Base-by-base conservation (phyloP, 2,329 filamentous ascomycete species). In the Thermoascus crustaceus region DNA sequence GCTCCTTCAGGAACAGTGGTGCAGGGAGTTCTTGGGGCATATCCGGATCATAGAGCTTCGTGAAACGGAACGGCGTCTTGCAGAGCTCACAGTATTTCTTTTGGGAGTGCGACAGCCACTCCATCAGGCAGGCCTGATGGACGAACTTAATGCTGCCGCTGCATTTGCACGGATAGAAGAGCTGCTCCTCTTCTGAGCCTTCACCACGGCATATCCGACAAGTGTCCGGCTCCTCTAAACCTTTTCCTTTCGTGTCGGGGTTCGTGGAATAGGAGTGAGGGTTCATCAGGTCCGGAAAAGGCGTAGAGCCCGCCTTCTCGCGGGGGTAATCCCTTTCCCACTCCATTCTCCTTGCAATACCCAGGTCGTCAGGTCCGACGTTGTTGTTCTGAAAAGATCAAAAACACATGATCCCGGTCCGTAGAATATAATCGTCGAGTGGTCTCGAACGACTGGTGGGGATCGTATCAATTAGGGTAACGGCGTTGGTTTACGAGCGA, bases 61-160 rank as follows among this genome's bases (percentile, higher is more conserved):
- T 98, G 68, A 98, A 98, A 41, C 87, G 84, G 57, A 96, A 98
- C 0, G 88, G 81, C 2, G 91, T 98, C 68, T 98, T 98, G 78
- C 91, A 98, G 22, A 98, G 79, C 68, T 98, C 91, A 71, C 93
- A 98, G 69, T 98, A 85, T 63, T 96, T 96, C 75, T 98, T 98
- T 60, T 98, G 88, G 2, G 91, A 96, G 62, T 98, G 93, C 32
- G 87, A 89, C 14, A 98, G 72, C 91, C 91, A 98, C 64, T 96
- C 88, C 82, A 98, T 94, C 63, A 98, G 68, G 60, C 91, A 98
- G 58, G 93, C 85, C 63, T 98, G 91, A 60, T 98, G 91, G 42
- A 98, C 91, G 54, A 83, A 94, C 67, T 94, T 95, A 67, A 98
- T 98, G 65, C 89, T 96, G 38, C 91, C 91, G 56, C 86, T 95